phyloP scores from a whole-genome alignment of 2,329 filamentous ascomycete species.

The Hymenoscyphus infarciens region DNA sequence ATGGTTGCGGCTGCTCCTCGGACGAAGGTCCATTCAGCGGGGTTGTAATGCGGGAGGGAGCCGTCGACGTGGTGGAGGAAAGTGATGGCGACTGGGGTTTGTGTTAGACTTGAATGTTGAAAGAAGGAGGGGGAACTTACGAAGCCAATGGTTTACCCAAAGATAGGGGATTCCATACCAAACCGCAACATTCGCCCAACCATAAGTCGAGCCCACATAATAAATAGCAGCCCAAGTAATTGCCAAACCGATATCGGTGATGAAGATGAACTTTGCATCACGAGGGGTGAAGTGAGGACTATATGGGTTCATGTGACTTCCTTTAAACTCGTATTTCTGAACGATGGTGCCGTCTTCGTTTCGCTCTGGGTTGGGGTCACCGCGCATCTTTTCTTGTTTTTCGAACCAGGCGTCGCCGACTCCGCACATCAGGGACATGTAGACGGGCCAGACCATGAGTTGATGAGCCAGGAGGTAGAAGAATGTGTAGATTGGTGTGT shows the following conservation, averaged over 20 bases:
- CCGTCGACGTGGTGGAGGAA: constrained; percentile 97
- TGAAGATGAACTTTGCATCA: constrained; percentile 79
- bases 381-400: constrained; percentile 86
- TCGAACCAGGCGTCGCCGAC: constrained; percentile 96
- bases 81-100: constrained; percentile 77
- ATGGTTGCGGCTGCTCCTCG: constrained; percentile 94
- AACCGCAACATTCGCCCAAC: constrained; percentile 80
- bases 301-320: constrained; percentile 73
- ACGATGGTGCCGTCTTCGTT: constrained; percentile 72
- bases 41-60: constrained; percentile 85
- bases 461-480: constrained; percentile 76
- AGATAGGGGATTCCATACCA: constrained; percentile 96
- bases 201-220: constrained; percentile 70
- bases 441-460: constrained; percentile 88
- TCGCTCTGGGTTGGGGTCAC: constrained; percentile 88
- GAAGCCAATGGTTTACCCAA: constrained; percentile 99
- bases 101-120: neutral
- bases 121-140: constrained; percentile 54
- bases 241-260: constrained; percentile 79
- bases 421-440: constrained; percentile 77
- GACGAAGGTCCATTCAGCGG: constrained; percentile 84
- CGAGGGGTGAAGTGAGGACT: constrained; percentile 90
- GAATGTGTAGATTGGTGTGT: constrained; percentile 76
- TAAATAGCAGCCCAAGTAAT: constrained; percentile 55
- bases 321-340: constrained; percentile 1